phyloP scores from a whole-genome alignment of 257 asterid genomes.

The Lycium ferocissimum region DNA sequence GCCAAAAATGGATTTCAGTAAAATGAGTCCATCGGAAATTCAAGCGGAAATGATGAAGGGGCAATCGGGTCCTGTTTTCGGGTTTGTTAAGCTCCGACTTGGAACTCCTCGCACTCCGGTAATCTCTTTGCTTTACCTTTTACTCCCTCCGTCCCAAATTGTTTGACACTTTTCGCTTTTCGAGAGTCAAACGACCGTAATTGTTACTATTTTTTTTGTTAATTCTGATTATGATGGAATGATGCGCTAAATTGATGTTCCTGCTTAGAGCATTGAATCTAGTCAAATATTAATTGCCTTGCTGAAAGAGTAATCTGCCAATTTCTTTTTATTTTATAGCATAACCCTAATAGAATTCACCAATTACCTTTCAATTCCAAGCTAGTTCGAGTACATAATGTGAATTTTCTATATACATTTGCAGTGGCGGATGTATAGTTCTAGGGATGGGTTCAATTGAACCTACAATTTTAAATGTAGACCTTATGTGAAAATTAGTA shows the following conservation, averaged over 20 bases:
- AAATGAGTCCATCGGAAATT: constrained; percentile 57
- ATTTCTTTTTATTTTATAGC: not conserved
- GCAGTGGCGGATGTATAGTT: not conserved
- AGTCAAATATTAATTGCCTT: not conserved
- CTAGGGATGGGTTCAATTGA: not conserved
- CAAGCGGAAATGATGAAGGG: constrained; percentile 78
- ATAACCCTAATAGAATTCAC: not conserved
- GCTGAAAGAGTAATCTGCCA: not conserved
- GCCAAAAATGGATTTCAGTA: constrained; percentile 58
- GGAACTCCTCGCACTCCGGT: constrained; percentile 74
- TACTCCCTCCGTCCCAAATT: not conserved
- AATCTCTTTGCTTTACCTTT: not conserved
- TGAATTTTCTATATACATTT: not conserved
- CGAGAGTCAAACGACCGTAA: no score
- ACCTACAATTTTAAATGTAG: not conserved
- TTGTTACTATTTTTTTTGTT: not conserved
- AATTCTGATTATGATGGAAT: not conserved
- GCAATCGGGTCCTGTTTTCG: constrained; percentile 81
- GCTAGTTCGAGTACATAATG: not conserved
- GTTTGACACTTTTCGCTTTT: no score
- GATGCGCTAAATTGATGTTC: not conserved
- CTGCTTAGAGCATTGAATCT: not conserved
- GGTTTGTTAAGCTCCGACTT: constrained; percentile 86
- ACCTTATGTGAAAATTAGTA: not conserved
- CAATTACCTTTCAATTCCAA: not conserved